These are phyloP conservation scores for Amphichorda felina DNA, from an alignment of 2,329 filamentous ascomycete species.

Conservation along the genomic window DNA sequence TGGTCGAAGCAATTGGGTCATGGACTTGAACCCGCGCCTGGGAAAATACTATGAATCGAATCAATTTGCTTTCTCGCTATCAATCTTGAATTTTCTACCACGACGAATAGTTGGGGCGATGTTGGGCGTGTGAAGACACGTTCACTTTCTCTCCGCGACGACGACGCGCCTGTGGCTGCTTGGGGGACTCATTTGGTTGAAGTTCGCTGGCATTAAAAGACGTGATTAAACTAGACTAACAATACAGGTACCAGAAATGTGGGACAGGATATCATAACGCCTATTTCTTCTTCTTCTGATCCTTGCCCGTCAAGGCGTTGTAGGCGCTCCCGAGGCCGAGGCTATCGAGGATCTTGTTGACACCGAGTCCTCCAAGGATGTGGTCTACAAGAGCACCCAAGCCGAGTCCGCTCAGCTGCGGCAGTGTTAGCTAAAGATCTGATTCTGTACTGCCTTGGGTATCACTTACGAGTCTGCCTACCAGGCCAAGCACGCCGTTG, in stretches of 20 bases:
- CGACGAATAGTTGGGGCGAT: too few relatives aligned
- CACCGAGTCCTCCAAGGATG: slow-evolving; percentile 63
- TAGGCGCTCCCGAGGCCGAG: slow-evolving; percentile 50
- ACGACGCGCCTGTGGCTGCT: too few relatives aligned
- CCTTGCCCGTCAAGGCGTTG: slow-evolving; percentile 30
- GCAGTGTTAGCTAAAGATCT: slow-evolving; percentile 10
- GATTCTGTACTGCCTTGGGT: neutral
- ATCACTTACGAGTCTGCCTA: slow-evolving; percentile 53
- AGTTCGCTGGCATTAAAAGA: too few relatives aligned
- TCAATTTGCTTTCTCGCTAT: too few relatives aligned
- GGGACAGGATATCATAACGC: too few relatives aligned
- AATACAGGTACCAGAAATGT: neutral
- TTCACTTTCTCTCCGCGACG: too few relatives aligned
- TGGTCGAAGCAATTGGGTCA: too few relatives aligned
- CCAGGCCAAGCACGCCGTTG: slow-evolving; percentile 71
- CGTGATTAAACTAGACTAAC: neutral
- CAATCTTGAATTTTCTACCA: too few relatives aligned
- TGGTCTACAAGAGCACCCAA: slow-evolving; percentile 72
- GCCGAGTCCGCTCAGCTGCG: slow-evolving; percentile 60
- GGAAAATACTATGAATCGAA: too few relatives aligned
- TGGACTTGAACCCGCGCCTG: too few relatives aligned
- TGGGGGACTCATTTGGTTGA: too few relatives aligned
- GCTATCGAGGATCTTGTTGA: slow-evolving; percentile 62
- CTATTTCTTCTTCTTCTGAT: slow-evolving; percentile 19
- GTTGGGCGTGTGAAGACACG: too few relatives aligned